phyloP scores from a whole-genome alignment of 1,139 yeast species.

The Nadsonia commutata region DNA sequence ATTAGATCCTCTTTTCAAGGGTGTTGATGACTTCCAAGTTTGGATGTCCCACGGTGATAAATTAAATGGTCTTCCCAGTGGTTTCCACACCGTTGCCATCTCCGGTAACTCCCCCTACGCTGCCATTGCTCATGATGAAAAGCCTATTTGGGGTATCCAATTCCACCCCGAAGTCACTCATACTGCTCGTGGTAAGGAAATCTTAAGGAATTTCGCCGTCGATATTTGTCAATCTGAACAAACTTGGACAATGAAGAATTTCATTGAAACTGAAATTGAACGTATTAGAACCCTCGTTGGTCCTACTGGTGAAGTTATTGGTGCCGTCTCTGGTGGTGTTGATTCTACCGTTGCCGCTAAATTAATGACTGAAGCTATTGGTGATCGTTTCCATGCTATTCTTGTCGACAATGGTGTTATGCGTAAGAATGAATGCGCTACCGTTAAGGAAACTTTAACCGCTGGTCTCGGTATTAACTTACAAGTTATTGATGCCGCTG shows the following conservation, averaged over 20 bases:
- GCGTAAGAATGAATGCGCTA: constrained; percentile 85
- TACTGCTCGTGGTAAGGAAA: constrained; percentile 75
- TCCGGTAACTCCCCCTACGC: constrained; percentile 93
- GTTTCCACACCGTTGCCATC: constrained; percentile 79
- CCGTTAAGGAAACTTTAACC: constrained; percentile 75
- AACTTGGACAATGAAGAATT: constrained; percentile 97
- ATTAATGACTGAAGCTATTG: constrained; percentile 95
- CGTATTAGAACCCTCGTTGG: constrained; percentile 87
- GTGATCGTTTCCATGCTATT: constrained; percentile 96
- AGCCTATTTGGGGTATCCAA: constrained; percentile 83
- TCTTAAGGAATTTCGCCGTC: constrained; percentile 85
- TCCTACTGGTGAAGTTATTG: constrained; percentile 96
- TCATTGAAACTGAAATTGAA: constrained; percentile 88
- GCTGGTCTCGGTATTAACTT: constrained; percentile 90
- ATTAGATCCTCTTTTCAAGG: constrained; percentile 61
- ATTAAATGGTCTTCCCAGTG: constrained; percentile 77
- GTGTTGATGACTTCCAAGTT: constrained; percentile 82
- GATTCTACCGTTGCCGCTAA: constrained; percentile 99
- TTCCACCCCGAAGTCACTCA: constrained; percentile 99
- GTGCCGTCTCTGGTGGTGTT: constrained; percentile 99
- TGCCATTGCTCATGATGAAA: constrained; percentile 67
- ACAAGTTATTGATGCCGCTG: constrained; percentile 88
- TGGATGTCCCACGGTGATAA: constrained; percentile 99
- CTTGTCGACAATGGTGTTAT: constrained; percentile 96
- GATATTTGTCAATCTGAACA: constrained; percentile 73